Base-by-base conservation (phyloP, 169 alveolate genomes). In the Plasmodium cynomolgi region DNA sequence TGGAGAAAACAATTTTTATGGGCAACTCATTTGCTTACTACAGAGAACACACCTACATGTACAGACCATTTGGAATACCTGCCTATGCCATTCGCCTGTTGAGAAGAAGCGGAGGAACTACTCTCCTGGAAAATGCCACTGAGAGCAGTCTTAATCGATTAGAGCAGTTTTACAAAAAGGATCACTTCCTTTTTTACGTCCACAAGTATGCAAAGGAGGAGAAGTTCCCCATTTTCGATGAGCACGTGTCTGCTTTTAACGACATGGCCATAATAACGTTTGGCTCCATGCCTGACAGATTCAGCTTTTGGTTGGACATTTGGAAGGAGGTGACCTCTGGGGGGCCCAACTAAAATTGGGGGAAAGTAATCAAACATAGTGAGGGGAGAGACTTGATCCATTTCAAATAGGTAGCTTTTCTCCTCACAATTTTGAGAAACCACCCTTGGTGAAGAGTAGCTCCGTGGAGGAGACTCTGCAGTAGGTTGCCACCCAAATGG, bases 11-110 rank as follows among this genome's bases (percentile, higher is more conserved):
- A 0, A 88, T 88, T 37, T 62, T 79, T 79, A 34, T 88, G n/a
- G 85, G 94, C 1, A 88, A 88, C 9, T 54, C 83, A 79, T 88
- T 88, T 88, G 90, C 56, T 26, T 79, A 88, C 81, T 88, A 88
- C 62, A 56, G 44, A 33, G 90, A 88, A 13, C 94, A 80, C 56
- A 26, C 15, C 31, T 68, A 79, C 73, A 37, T 79, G 73, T 62
- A 88, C 73, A 88, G 81, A 39, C 94, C 94, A 1, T 80, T 88
- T 37, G 94, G 94, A 56, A 26, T 88, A 4, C 83, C 94, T 17
- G 5, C 62, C 47, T 50, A 58, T 33, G 74, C 73, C 23, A 88
- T 88, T 80, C 81, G 47, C 23, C 54, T 80, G 71, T 17, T 88
- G 33, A 47, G 23, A 80, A 47, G 23, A 80, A 56, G 20, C 39